Conservation (phyloP, 495 filamentous ascomycete genomes). For the Aspergillus biplanus region DNA sequence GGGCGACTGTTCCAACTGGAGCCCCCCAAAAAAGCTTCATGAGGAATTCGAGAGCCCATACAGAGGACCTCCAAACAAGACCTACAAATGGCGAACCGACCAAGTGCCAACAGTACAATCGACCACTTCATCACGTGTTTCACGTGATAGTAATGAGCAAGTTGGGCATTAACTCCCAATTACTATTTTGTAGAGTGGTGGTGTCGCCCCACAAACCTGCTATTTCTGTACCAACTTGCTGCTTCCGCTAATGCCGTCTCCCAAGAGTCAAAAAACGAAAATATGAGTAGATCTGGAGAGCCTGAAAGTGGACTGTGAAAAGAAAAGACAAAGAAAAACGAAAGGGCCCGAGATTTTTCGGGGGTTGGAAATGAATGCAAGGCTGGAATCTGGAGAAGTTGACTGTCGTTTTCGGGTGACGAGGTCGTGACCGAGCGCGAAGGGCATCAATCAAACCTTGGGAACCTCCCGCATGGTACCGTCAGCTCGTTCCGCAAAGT, state of each 20-base stretch:
- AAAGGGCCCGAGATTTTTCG: not conserved
- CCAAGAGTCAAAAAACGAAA: slow-evolving; percentile 8
- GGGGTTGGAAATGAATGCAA: not conserved
- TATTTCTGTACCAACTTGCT: not conserved
- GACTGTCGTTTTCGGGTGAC: not conserved
- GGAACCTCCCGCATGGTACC: slow-evolving; percentile 30
- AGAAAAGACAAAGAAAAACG: not conserved
- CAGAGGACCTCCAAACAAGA: too few species aligned
- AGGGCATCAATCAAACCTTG: slow-evolving; percentile 26
- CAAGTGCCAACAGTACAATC: too few species aligned
- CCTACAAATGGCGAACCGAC: too few species aligned
- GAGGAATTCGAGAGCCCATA: too few species aligned
- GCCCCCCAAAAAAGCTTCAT: too few species aligned
- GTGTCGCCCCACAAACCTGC: not conserved
- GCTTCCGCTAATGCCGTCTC: slow-evolving; percentile 3
- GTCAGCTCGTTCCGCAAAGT: slow-evolving; percentile 17
- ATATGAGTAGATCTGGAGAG: not conserved
- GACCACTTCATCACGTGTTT: too few species aligned
- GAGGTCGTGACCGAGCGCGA: slow-evolving; percentile 13
- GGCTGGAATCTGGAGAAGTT: not conserved
- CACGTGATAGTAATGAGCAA: too few species aligned
- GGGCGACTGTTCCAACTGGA: too few species aligned
- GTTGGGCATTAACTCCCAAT: too few species aligned
- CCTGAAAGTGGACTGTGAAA: not conserved
- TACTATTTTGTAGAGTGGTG: too few species aligned